Percentiles rank a stretch among this genome's conserved stretches.
Evolutionary conservation across 768 basidiomycete genomes (phyloP).

Genomic region (Pholiota conissans): DNA sequence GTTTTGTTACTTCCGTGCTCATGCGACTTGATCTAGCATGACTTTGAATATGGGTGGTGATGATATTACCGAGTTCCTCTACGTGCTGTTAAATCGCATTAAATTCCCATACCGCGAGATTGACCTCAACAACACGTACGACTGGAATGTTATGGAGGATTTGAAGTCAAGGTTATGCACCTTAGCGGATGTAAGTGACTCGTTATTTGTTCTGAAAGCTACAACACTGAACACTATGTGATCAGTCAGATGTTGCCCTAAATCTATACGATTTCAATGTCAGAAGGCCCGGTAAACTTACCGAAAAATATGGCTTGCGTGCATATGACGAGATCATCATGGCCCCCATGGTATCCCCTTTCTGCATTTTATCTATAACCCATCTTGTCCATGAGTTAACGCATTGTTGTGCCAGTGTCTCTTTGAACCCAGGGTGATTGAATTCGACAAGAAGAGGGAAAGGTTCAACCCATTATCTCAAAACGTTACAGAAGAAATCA

Average conservation of each 20-base stretch:
- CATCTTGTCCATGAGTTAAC: no score
- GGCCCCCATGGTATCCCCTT: constrained; percentile 96
- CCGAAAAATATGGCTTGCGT: constrained; percentile 86
- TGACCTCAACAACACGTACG: constrained; percentile 73
- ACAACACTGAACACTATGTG: not conserved
- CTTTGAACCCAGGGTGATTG: constrained; percentile 91
- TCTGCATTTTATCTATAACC: no score
- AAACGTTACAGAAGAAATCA: constrained; percentile 76
- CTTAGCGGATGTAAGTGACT: constrained; percentile 73
- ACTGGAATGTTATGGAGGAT: constrained; percentile 92
- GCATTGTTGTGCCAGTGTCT: constrained; percentile 58
- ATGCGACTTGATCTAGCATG: constrained; percentile 47
- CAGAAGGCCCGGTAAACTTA: constrained; percentile 68
- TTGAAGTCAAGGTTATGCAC: constrained; percentile 85
- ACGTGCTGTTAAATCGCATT: constrained; percentile 75
- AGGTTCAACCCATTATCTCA: constrained; percentile 49
- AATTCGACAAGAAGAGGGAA: constrained; percentile 77
- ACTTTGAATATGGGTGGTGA: constrained; percentile 88
- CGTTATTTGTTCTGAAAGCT: constrained; percentile 7
- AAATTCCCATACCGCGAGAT: constrained; percentile 88
- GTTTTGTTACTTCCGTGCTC: not conserved
- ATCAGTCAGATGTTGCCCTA: constrained; percentile 74
- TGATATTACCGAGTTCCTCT: constrained; percentile 90
- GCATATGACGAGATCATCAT: constrained; percentile 96
- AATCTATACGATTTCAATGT: constrained; percentile 92